These are phyloP conservation scores for Lunularia cruciata DNA, from an alignment of 225 moss, liverwort and hornwort genomes.

Conservation along the genomic window DNA sequence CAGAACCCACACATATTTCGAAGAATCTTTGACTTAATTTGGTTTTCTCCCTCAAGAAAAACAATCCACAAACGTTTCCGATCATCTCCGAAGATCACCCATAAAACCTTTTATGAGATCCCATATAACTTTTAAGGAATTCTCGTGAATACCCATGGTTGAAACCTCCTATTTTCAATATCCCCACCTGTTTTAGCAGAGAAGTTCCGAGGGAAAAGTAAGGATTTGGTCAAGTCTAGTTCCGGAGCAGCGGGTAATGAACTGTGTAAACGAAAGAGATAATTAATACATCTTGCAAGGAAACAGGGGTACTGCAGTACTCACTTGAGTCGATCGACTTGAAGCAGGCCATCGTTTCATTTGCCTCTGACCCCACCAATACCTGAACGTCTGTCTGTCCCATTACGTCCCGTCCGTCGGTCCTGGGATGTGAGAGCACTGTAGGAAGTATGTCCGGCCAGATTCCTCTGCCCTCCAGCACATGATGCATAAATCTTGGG, in stretches of 20 bases:
- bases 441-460: neutral
- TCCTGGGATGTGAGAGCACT: slow-evolving; percentile 7
- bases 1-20: too few relatives aligned
- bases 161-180: too few relatives aligned
- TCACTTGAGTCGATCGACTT: neutral
- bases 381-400: slow-evolving; percentile 1
- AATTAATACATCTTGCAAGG: neutral
- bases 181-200: too few relatives aligned
- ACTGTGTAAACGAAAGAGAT: neutral
- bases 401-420: neutral
- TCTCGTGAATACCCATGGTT: too few relatives aligned
- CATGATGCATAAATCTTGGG: slow-evolving; percentile 19
- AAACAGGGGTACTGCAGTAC: neutral
- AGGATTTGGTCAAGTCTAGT: too few relatives aligned
- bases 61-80: too few relatives aligned
- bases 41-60: too few relatives aligned
- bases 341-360: neutral
- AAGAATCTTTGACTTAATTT: too few relatives aligned
- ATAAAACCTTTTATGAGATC: too few relatives aligned
- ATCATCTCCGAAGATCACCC: too few relatives aligned
- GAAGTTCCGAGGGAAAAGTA: neutral
- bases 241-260: neutral
- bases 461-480: slow-evolving; percentile 2
- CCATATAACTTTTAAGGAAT: too few relatives aligned
- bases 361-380: slow-evolving; percentile 4